A percentile compares a stretch with the other conserved stretches of the same genome.
Conservation (phyloP, 345 rosid genomes). For the Garcia nutans region DNA sequence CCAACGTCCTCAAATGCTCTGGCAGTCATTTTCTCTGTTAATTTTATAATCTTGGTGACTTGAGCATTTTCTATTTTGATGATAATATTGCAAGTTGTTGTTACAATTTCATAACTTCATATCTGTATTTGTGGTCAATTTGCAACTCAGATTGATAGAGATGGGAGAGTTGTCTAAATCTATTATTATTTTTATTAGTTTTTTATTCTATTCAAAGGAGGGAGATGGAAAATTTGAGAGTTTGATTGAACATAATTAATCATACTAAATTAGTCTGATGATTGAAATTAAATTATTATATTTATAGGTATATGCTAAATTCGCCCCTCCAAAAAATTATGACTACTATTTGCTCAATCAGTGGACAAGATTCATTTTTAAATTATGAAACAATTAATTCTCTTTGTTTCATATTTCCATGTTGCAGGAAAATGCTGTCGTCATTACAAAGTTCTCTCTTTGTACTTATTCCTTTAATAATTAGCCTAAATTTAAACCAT, state of each 20-base stretch:
- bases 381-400: neutral
- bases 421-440: conserved; percentile 17
- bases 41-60: conserved; percentile 12
- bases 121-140: neutral
- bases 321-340: too few species aligned
- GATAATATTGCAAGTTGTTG: neutral
- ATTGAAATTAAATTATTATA: neutral
- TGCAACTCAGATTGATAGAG: conserved; percentile 1
- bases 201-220: neutral
- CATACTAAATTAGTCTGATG: neutral
- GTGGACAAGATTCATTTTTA: neutral
- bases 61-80: neutral
- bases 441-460: conserved; percentile 25
- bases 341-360: neutral
- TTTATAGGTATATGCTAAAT: neutral
- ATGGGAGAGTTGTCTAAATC: conserved; percentile 4
- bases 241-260: conserved; percentile 4
- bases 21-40: conserved; percentile 26
- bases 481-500: neutral
- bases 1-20: conserved; percentile 18
- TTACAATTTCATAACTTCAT: neutral
- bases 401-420: neutral
- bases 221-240: neutral
- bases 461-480: conserved; percentile 25
- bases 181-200: neutral